Conservation (phyloP, 73 alveolate species). For the Paramecium octaurelia region DNA sequence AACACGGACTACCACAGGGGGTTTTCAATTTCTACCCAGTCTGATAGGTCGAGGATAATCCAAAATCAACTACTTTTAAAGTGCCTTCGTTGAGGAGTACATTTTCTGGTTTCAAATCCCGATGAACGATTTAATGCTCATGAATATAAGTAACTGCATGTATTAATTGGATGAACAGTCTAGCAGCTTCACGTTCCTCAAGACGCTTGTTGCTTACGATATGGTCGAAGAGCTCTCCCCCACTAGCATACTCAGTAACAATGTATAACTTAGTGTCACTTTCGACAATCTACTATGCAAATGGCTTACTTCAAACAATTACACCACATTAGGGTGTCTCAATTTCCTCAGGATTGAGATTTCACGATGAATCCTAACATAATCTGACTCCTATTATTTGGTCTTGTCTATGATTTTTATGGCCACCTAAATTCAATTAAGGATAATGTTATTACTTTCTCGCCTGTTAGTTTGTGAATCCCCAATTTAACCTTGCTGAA, state of each 20-base stretch:
- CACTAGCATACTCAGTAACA: conserved; percentile 91
- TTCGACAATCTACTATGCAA: conserved; percentile 62
- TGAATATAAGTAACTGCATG: conserved; percentile 91
- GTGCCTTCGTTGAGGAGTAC: conserved; percentile 56
- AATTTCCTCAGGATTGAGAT: conserved; percentile 75
- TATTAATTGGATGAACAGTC: conserved; percentile 77
- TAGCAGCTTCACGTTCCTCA: conserved; percentile 85
- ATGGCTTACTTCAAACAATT: conserved; percentile 68
- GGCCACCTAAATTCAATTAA: conserved; percentile 79
- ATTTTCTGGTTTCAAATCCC: conserved; percentile 73
- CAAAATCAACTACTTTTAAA: conserved; percentile 69
- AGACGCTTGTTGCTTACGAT: conserved; percentile 64
- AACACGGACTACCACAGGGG: conserved; percentile 75
- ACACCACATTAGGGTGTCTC: conserved; percentile 74
- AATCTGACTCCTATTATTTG: conserved; percentile 84
- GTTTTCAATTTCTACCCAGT: conserved; percentile 60
- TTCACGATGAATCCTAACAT: conserved; percentile 85
- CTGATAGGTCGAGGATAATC: conserved; percentile 62
- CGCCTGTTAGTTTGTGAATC: conserved; percentile 77
- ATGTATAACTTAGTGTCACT: conserved; percentile 73
- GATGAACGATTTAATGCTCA: conserved; percentile 80
- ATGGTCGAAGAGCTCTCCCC: conserved; percentile 94
- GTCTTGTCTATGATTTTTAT: conserved; percentile 90
- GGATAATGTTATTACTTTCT: conserved; percentile 5
- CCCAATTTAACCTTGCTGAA: conserved; percentile 84